These are phyloP conservation scores for Phoma sp. DNA, from an alignment of 2,329 filamentous ascomycete species.

Conservation along the genomic window DNA sequence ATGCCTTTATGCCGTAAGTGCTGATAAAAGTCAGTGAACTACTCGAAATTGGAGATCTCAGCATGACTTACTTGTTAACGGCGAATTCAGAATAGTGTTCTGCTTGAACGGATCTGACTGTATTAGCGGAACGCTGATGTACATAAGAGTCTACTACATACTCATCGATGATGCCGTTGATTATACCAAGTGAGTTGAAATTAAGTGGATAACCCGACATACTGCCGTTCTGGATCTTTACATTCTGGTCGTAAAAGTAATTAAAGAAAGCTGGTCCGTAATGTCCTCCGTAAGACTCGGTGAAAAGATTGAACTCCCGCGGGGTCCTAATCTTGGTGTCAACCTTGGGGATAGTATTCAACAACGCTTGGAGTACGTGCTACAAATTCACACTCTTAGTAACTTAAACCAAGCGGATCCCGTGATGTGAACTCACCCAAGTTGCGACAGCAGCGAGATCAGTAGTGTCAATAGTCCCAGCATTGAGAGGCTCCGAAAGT, in stretches of 20 bases:
- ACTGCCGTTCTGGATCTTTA: conserved; percentile 60
- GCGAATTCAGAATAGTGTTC: conserved; percentile 61
- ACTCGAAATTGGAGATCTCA: not conserved
- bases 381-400: conserved; percentile 4
- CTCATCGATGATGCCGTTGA: conserved; percentile 58
- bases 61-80: conserved; percentile 49
- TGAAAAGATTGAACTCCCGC: conserved; percentile 61
- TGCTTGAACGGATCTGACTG: conserved; percentile 52
- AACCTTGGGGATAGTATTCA: conserved; percentile 33
- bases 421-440: conserved; percentile 31
- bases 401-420: not conserved
- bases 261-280: conserved; percentile 64
- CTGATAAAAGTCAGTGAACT: not conserved
- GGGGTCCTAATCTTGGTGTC: conserved; percentile 42
- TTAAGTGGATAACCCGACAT: conserved; percentile 59
- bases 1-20: conserved; percentile 62
- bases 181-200: conserved; percentile 61
- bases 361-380: conserved; percentile 34
- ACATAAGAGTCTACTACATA: conserved; percentile 10
- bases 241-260: conserved; percentile 66
- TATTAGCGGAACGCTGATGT: not conserved
- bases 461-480: conserved; percentile 61
- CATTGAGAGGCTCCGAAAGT: conserved; percentile 52
- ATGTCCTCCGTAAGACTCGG: conserved; percentile 60
- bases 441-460: conserved; percentile 60